These are phyloP conservation scores for Pseudogymnoascus sp. DNA, from an alignment of 2,329 filamentous ascomycete species.

Conservation along the genomic window DNA sequence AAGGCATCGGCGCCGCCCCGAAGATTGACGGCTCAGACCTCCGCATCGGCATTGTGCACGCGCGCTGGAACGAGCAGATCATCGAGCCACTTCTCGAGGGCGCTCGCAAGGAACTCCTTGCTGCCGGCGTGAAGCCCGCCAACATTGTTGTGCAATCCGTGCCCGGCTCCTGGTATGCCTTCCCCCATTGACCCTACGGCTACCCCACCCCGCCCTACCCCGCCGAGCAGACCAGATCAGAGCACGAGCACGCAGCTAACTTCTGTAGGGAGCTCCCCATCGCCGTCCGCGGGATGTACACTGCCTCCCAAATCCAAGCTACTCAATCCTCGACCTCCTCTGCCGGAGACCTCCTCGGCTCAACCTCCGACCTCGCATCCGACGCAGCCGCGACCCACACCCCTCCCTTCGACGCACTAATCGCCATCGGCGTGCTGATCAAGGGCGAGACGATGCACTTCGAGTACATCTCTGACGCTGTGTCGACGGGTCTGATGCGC, in stretches of 20 bases:
- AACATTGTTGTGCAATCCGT: slow-evolving; percentile 89
- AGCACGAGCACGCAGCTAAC: background rate
- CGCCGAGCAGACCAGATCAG: background rate
- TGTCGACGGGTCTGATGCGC: slow-evolving; percentile 88
- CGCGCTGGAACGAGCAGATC: slow-evolving; percentile 81
- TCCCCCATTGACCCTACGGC: background rate
- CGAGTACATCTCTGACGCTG: slow-evolving; percentile 92
- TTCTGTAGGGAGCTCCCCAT: slow-evolving; percentile 65
- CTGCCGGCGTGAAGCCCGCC: slow-evolving; percentile 73
- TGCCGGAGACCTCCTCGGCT: slow-evolving; percentile 70
- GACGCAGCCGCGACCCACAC: slow-evolving; percentile 37
- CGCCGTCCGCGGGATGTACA: slow-evolving; percentile 74
- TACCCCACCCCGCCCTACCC: background rate
- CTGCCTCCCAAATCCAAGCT: slow-evolving; percentile 79
- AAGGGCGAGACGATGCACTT: slow-evolving; percentile 99
- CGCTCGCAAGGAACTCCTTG: slow-evolving; percentile 67
- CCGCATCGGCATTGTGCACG: slow-evolving; percentile 91
- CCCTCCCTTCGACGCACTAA: slow-evolving; percentile 81
- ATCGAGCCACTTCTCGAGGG: slow-evolving; percentile 80
- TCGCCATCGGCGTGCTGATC: slow-evolving; percentile 92
- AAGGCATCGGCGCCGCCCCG: slow-evolving; percentile 56
- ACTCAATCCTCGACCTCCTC: slow-evolving; percentile 52
- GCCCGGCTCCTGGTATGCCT: slow-evolving; percentile 66
- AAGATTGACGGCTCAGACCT: slow-evolving; percentile 63
- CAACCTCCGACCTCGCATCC: slow-evolving; percentile 58